Conservation (phyloP, 1,284 basidiomycete genomes). For the Entoloma clypeatum region DNA sequence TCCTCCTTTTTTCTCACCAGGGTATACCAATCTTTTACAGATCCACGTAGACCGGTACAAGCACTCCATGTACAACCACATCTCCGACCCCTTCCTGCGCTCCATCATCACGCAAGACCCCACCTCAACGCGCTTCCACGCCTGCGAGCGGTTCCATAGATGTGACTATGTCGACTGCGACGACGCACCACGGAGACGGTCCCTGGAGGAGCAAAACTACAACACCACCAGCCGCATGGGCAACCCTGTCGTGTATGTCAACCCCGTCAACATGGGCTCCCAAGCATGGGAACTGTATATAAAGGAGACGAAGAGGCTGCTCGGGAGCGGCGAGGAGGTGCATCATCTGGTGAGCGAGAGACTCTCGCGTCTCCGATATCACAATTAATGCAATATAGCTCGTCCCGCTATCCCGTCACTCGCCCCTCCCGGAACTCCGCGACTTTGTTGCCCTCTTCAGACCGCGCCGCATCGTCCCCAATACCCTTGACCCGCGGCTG, state of each 20-base stretch:
- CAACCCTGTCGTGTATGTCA: conserved; percentile 69
- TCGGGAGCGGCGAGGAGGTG: conserved; percentile 46
- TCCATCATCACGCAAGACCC: conserved; percentile 62
- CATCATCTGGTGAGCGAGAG: conserved; percentile 51
- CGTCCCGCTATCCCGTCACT: conserved; percentile 82
- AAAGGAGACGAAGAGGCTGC: conserved; percentile 38
- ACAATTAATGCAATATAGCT: conserved; percentile 43
- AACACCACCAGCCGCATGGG: conserved; percentile 38
- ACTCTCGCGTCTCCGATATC: not conserved
- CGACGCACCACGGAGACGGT: too few species aligned
- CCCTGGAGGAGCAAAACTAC: conserved; percentile 16
- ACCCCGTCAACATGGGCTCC: conserved; percentile 64
- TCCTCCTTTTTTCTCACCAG: not conserved
- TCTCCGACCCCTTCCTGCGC: conserved; percentile 62
- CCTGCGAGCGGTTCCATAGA: conserved; percentile 80
- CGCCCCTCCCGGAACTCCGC: conserved; percentile 79
- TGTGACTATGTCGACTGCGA: conserved; percentile 62
- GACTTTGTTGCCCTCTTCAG: conserved; percentile 76
- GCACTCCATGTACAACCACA: conserved; percentile 55
- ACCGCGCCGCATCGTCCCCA: conserved; percentile 72
- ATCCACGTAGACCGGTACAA: conserved; percentile 93
- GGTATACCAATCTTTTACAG: conserved; percentile 32
- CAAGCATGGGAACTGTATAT: conserved; percentile 63
- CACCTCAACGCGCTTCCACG: conserved; percentile 76
- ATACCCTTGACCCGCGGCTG: conserved; percentile 65